phyloP scores from a whole-genome alignment of 495 filamentous ascomycete genomes.

The Penicillium antarcticum region DNA sequence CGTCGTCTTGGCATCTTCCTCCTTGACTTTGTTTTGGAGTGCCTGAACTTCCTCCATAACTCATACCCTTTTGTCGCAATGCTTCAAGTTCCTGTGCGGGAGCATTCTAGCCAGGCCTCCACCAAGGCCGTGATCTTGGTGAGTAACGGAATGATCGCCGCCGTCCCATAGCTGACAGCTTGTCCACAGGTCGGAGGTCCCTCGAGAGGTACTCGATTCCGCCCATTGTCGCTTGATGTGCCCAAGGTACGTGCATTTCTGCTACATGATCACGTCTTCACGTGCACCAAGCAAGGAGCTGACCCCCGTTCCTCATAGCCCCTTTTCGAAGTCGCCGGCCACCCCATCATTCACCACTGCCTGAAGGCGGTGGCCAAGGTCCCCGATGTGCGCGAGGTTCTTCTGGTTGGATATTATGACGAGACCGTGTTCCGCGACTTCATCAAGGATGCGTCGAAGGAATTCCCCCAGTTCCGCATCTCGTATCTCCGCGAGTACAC shows the following conservation, averaged over 20 bases:
- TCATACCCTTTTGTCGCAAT: slow-evolving; percentile 24
- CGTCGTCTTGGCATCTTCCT: slow-evolving; percentile 22
- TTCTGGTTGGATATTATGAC: slow-evolving; percentile 98
- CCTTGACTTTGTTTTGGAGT: no score
- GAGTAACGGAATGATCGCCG: slow-evolving; percentile 19
- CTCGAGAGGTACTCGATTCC: slow-evolving; percentile 92
- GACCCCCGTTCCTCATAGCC: slow-evolving; percentile 56
- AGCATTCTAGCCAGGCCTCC: slow-evolving; percentile 45
- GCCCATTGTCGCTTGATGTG: slow-evolving; percentile 92
- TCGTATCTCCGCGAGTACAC: slow-evolving; percentile 98
- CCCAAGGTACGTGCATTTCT: slow-evolving; percentile 68
- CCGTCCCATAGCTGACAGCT: slow-evolving; percentile 17
- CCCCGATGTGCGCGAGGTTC: slow-evolving; percentile 89
- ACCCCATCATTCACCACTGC: slow-evolving; percentile 97
- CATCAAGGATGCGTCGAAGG: slow-evolving; percentile 81
- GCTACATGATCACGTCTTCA: neutral
- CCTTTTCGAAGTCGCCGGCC: slow-evolving; percentile 96
- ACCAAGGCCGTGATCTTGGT: slow-evolving; percentile 74
- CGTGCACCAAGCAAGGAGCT: slow-evolving; percentile 1
- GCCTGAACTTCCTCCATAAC: neutral
- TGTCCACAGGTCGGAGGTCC: slow-evolving; percentile 78
- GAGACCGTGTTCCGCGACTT: slow-evolving; percentile 95
- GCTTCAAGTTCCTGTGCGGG: slow-evolving; percentile 48
- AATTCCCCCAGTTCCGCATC: slow-evolving; percentile 87
- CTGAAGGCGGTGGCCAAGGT: slow-evolving; percentile 90